These are phyloP conservation scores for Fusarium anguioides DNA, from an alignment of 2,329 filamentous ascomycete genomes.

Conservation along the genomic window DNA sequence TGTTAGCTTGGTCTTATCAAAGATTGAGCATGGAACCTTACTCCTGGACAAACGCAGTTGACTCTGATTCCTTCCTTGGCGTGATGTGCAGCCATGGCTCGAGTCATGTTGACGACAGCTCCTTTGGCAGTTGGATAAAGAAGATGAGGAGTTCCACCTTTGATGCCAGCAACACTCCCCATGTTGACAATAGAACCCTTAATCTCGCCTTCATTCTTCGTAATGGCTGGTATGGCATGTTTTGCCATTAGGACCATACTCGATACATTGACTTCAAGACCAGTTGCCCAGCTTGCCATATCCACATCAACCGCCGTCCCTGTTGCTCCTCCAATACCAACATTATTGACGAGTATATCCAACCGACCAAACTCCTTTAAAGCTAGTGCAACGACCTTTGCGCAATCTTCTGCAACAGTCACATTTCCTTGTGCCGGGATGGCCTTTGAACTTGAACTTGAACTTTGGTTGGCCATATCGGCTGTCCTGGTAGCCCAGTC, in stretches of 20 bases:
- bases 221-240: constrained; percentile 70
- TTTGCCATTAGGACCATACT: constrained; percentile 75
- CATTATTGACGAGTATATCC: constrained; percentile 73
- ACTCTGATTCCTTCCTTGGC: constrained; percentile 58
- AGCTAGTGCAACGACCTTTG: constrained; percentile 54
- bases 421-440: constrained; percentile 64
- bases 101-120: constrained; percentile 62
- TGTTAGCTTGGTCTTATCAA: no score
- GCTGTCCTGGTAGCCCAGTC: constrained; percentile 64
- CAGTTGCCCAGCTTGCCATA: constrained; percentile 66
- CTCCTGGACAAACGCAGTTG: constrained; percentile 61
- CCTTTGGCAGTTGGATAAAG: constrained; percentile 62
- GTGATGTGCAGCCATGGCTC: constrained; percentile 63
- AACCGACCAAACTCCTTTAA: constrained; percentile 63
- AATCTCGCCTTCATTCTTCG: constrained; percentile 59
- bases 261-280: constrained; percentile 70
- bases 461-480: constrained; percentile 59
- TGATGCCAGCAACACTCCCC: constrained; percentile 67
- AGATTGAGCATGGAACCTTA: rapidly evolving
- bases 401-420: constrained; percentile 64
- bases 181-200: constrained; percentile 70
- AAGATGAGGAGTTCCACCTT: constrained; percentile 58
- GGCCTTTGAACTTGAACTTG: constrained; percentile 52
- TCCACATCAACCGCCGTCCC: constrained; percentile 72
- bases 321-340: constrained; percentile 68